Evolutionary conservation across 192 early-diverging fungal species (phyloP), one percentile per base, ranked within the genome.

Genomic region (Coemansia sp.): DNA sequence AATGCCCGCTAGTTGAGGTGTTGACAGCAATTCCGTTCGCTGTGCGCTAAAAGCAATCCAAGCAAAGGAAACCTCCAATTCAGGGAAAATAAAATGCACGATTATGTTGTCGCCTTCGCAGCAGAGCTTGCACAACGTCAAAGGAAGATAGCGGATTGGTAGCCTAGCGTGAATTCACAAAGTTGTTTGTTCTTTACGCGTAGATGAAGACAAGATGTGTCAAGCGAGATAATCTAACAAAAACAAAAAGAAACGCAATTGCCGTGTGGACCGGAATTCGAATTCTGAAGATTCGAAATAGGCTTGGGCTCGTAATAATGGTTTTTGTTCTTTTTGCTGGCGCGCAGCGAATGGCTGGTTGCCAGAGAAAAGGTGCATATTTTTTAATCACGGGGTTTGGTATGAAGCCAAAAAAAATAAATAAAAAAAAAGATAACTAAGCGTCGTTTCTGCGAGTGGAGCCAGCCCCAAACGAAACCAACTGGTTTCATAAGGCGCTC

Each of bases 151-250:
- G 4, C 9, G 13, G 49, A 52, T 52, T 22, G 49, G 7, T 2
- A 13, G 5, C 5, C 49, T 15, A 11, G 49, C 49, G 49, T 20
- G 6, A 52, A 52, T 52, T 25, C 25, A 25, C 49, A 22, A 7
- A 3, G 23, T 25, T 52, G 8, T 22, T 25, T 52, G 9, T 52
- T 52, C 20, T 52, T 52, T 25, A 52, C 9, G 49, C 20, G 49
- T 20, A 52, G 49, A 52, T 52, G 49, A 52, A 52, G 49, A 52
- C 49, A 23, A 25, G 13, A 52, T 3, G 49, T 45, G 42, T 17
- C 42, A 17, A 25, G 20, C 3, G 19, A 52, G 2, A 52, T 9
- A 52, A 22, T 9, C 20, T 9, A 9, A 25, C 1, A 25, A 11
- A 14, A 52, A 2, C 0, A 45, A 45, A 17, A 45, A 5, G 14